Conservation (phyloP, 768 basidiomycete genomes). For the Calocera cornea region DNA sequence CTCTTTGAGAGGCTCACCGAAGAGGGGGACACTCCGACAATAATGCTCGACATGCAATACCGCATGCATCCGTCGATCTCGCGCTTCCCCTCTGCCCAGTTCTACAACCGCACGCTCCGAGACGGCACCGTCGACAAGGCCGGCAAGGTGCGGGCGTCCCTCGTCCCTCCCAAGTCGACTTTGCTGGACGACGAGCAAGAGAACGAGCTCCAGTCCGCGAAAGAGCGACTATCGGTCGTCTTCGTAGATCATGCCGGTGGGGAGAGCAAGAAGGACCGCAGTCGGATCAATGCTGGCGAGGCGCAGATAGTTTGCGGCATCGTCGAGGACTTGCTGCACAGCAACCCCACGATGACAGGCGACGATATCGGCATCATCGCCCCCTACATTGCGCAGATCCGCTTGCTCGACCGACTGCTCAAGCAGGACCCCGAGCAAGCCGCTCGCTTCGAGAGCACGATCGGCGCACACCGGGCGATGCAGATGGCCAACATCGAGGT, state of each 20-base stretch:
- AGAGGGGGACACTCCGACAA: constrained; percentile 60
- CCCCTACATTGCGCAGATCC: constrained; percentile 80
- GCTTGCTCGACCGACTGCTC: constrained; percentile 53
- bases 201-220: constrained; percentile 27
- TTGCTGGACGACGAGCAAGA: constrained; percentile 12
- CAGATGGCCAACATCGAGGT: constrained; percentile 63
- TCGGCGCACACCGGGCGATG: constrained; percentile 53
- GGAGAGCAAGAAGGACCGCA: constrained; percentile 55
- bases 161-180: constrained; percentile 45
- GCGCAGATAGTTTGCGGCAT: constrained; percentile 64
- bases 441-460: constrained; percentile 40
- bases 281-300: constrained; percentile 65
- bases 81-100: constrained; percentile 68
- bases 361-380: constrained; percentile 83
- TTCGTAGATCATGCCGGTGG: constrained; percentile 68
- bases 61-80: constrained; percentile 91
- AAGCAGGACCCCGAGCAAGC: constrained; percentile 40
- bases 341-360: constrained; percentile 58
- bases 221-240: constrained; percentile 46
- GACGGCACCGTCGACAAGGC: constrained; percentile 58
- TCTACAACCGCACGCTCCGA: constrained; percentile 55
- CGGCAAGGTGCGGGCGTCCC: constrained; percentile 34
- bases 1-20: constrained; percentile 83
- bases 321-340: constrained; percentile 64
- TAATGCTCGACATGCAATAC: constrained; percentile 91